Evolutionary conservation across 2,329 filamentous ascomycete genomes (phyloP), one percentile per base, ranked within the genome.

Genomic region (Claviceps citrina): DNA sequence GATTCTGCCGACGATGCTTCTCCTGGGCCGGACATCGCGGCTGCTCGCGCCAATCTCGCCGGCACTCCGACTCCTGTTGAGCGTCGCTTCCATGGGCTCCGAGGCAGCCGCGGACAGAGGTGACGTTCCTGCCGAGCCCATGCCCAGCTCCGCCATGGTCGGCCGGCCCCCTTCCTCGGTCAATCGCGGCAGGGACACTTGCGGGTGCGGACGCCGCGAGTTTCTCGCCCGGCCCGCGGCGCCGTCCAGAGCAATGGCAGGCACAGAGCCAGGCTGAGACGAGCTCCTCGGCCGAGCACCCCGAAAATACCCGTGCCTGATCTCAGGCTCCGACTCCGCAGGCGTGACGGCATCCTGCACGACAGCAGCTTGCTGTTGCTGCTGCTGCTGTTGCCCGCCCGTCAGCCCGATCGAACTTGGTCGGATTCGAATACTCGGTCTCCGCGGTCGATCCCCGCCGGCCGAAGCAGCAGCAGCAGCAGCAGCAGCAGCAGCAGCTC

Each of bases 121-220:
- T 1, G 51, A 47, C 13, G 43, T 39, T 3, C 34, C 22, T 15
- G 22, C 22, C 7, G 42, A 35, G 2, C 55, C 32, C 13, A 44
- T 3, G 0, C 52, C 56, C 24, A 64, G 42, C 31, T 63, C 61
- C 2, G 55, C 51, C 41, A 60, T 48, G 12, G 51, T 60, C 2
- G 61, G 61, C 0, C 61, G 51, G 0, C 44, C 41, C 7, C 60
- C 59, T 43, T 64, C 61, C 31, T 64, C 61, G 0, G 61, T 64
- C 34, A 64, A 46, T 30, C 61, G 57, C 10, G 61, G 61, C 50
- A 64, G 46, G 27, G 57, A 54, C 5, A 50, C 37, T 37, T 59
- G 58, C n/a, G 54, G 55, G 13, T 54, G 57, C 7, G 50, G 44
- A 22, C 54, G 47, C 28, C 57, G 46, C 18, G 55, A 57, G 38